Evolutionary conservation across 2,329 filamentous ascomycete species (phyloP).

Genomic region (Talaromyces rugulosus): DNA sequence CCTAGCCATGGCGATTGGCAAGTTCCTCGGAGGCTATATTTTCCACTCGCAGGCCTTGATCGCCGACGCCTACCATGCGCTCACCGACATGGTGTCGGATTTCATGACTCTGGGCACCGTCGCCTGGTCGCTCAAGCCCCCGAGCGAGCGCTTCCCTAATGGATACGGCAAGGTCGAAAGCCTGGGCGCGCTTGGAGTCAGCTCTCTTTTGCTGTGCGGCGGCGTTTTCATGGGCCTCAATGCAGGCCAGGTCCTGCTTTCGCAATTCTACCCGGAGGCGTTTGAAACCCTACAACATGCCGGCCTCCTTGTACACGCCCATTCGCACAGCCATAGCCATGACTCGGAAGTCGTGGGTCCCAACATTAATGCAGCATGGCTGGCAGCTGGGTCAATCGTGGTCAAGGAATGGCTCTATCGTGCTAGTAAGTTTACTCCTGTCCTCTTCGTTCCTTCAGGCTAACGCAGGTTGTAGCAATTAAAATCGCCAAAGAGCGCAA

Average conservation of each 20-base stretch:
- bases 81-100: conserved; percentile 93
- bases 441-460: conserved; percentile 3
- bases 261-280: conserved; percentile 67
- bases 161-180: conserved; percentile 99
- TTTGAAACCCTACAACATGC: conserved; percentile 45
- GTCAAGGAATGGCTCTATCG: conserved; percentile 97
- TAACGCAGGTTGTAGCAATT: conserved; percentile 60
- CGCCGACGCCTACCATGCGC: conserved; percentile 90
- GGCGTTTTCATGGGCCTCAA: conserved; percentile 89
- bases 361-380: conserved; percentile 90
- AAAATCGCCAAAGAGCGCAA: conserved; percentile 92
- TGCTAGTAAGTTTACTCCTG: conserved; percentile 66
- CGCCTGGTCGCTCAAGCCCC: conserved; percentile 83
- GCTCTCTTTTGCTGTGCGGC: conserved; percentile 80
- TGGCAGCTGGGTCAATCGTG: conserved; percentile 82
- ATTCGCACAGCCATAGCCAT: conserved; percentile 57
- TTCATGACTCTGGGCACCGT: conserved; percentile 91
- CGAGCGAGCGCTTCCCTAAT: conserved; percentile 76
- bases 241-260: conserved; percentile 65
- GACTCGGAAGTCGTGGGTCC: conserved; percentile 56
- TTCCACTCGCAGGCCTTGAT: conserved; percentile 94
- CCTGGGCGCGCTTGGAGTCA: conserved; percentile 87
- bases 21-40: conserved; percentile 84
- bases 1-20: conserved; percentile 87
- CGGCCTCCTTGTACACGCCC: conserved; percentile 49